Base-by-base conservation (phyloP, 2,329 filamentous ascomycete species). In the Fusarium redolens region DNA sequence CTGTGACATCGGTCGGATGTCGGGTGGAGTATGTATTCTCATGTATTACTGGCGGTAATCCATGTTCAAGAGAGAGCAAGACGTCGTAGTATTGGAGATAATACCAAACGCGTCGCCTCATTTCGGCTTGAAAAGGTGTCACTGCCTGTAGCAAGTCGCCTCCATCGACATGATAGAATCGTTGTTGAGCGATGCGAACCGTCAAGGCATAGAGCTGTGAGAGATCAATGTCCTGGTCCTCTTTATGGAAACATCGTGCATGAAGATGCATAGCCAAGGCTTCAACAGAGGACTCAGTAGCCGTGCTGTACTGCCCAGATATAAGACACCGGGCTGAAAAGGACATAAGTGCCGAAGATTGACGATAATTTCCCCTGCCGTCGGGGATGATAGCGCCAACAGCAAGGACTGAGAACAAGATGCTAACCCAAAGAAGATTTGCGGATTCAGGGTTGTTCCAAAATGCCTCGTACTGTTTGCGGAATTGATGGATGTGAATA, bases 381-480 rank as follows among this genome's bases (percentile, higher is more conserved):
- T n/a, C 31, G 5, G 54, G 5, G 7, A 73, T 40, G n/a, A 35
- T 22, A 38, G 28, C 17, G 14, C 66, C 62, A n/a, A 55, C 58
- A 1, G 61, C 17, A 2, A 72, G n/a, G 11, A 61, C 25, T 2
- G 71, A 73, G n/a, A 73, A 71, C 9, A 73, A 2, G 1, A 71
- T 61, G n/a, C 71, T 73, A 20, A 65, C 10, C 71, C 71, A 74
- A 2, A 73, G 38, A 3, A 63, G 18, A 17, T 51, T 41, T 0
- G 22, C 20, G 22, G 54, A 33, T 8, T 20, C 20, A 4, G 63
- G 45, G 6, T 28, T 15, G 1, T 50, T 17, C 71, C 71, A 74
- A 37, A 73, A 74, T 5, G 25, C 41, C 15, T 74, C 61, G 20
- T 68, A 74, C 17, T 73, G 71, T 43, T 67, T 60, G 8, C 60